Evolutionary conservation across 805 yeast genomes (phyloP), one percentile per base, ranked within the genome.

Genomic region (Nakazawaea ambrosiae): DNA sequence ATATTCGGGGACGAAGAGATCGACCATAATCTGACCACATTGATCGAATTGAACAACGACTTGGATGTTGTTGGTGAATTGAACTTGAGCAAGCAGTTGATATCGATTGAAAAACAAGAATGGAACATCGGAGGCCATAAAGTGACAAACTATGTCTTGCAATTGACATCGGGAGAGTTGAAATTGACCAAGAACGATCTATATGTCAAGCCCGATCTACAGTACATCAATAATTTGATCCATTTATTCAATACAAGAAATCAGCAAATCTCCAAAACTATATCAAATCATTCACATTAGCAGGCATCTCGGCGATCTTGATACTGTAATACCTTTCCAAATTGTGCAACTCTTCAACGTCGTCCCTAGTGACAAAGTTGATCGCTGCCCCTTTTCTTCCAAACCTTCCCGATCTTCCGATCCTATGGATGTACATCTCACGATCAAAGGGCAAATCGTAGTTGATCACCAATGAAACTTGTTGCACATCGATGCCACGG

Each of bases 381-480:
- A 90, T 84, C 45, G 97, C 97, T 45, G 86, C 90, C 71, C 98
- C 98, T 69, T 89, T 90, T 65, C 98, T 78, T 60, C 98, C 98
- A 71, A 90, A 90, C 65, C 98, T 81, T 56, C 98, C 98, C 51
- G 95, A 86, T 69, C 98, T 80, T 63, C 98, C 98, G 55, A 90
- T 94, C 69, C 98, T 78, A 68, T 90, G 98, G 55, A 90, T 83
- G 63, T 92, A 90, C 70, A 86, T 89, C 65, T 89, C 96, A 62
- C 83, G 78, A 68, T 81, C 83, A 49, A 77, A 71, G 31, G 97
- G 97, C 52, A 89, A 66, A 63, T 89, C 97, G 68, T 87, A 89
- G 72, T 89, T 89, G 49, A 89, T 85, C 46, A 89, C 97, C 49
- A 90, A 73, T 23, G 96, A 87, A 41, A 89, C 96, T 68, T 89